Base-by-base conservation (phyloP, 345 rosid genomes). In the Bruguiera gymnorhiza region DNA sequence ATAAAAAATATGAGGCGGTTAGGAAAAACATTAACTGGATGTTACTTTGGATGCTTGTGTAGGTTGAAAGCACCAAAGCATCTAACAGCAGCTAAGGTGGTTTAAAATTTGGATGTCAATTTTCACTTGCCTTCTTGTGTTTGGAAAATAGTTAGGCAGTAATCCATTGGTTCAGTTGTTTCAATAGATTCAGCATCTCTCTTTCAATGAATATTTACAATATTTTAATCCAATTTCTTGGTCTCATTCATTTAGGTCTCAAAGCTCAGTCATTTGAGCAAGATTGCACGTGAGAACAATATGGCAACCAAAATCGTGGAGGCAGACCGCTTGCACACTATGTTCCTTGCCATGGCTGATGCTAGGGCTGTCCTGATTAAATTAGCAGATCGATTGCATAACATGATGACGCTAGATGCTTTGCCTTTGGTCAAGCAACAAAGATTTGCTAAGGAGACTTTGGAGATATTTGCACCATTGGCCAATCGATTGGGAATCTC, bases 261-360 rank as follows among this genome's bases (percentile, higher is more conserved):
- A 6, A 91, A 95, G 88, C 97, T 95, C 62, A 91, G 97, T 68
- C 91, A 95, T 60, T 65, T 95, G 67, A 95, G 99, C 77, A 88
- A 95, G 79, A 96, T 95, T 48, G 99, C 99, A 19, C 89, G 97
- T 58, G 99, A 95, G 68, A 91, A 85, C 80, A 87, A 95, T 60
- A 92, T 97, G 0, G 99, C 99, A 1, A 73, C 82, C 82, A 90
- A 82, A 79, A 88, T 88, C 2, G 90, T 80, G 11, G 99, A 95
- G 84, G 97, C 97, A 43, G 97, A 92, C 83, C 88, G 97, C 43
- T 78, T 95, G 67, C 99, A 92, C 64, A 95, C 97, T 21, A 87
- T 95, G 97, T 89, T 92, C 85, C 96, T 95, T 32, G 97, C 91
- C 51, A 89, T 95, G 97, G 89, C 92, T 23, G 99, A 95, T 85